phyloP scores from a whole-genome alignment of 176 grass and related monocot genomes.

The Triticum urartu region DNA sequence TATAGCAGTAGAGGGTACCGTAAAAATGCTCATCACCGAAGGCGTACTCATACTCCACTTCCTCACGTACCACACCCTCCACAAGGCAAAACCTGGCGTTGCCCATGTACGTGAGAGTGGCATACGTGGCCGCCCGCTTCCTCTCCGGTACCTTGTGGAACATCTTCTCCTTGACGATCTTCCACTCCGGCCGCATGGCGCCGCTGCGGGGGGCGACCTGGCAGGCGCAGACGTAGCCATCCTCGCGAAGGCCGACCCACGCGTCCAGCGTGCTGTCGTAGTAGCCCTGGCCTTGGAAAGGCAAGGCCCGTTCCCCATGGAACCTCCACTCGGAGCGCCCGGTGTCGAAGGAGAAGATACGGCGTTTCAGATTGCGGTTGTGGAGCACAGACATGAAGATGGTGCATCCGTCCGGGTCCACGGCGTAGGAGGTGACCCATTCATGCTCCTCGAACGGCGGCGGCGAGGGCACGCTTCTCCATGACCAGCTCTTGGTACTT shows the following conservation, averaged over 20 bases:
- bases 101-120: conserved; percentile 7
- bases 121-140: accelerated
- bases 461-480: not conserved
- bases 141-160: not conserved
- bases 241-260: not conserved
- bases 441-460: not conserved
- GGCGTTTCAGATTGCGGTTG: not conserved
- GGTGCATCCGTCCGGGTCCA: not conserved
- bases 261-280: conserved; percentile 11
- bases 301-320: not conserved
- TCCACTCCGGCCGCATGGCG: not conserved
- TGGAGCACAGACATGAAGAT: not conserved
- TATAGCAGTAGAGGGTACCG: too few relatives aligned
- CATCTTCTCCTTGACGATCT: not conserved
- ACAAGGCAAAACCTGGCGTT: not conserved
- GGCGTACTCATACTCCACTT: not conserved
- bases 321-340: not conserved
- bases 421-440: not conserved
- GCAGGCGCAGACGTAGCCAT: conserved; percentile 19
- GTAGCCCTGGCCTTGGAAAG: not conserved
- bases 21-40: too few relatives aligned
- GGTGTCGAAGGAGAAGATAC: conserved; percentile 7
- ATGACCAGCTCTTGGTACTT: not conserved
- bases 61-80: not conserved
- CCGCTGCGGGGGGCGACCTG: not conserved